Conservation (phyloP, 2,329 filamentous ascomycete species). For the Ophiocordyceps polyrhachis-furcata region DNA sequence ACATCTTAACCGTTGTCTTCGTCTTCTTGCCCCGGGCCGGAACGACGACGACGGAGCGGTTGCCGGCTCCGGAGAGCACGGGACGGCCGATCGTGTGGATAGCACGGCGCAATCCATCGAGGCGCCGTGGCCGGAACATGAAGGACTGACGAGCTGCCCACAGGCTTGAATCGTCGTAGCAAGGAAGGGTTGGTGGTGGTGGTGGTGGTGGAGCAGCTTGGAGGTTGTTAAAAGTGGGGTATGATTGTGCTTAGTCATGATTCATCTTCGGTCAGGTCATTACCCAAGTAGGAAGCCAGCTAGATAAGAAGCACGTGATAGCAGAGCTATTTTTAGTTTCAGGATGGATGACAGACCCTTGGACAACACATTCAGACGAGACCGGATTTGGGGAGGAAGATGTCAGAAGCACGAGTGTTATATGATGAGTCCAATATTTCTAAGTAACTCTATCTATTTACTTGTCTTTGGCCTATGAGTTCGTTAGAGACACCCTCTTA, state of each 20-base stretch:
- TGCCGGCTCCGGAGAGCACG: too few species aligned
- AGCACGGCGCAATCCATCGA: not conserved
- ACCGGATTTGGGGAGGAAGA: too few species aligned
- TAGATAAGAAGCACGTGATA: not conserved
- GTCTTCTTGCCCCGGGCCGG: slow-evolving; percentile 32
- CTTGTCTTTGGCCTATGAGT: too few species aligned
- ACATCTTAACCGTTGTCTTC: slow-evolving; percentile 31
- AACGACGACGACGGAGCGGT: not conserved
- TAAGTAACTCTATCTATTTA: too few species aligned
- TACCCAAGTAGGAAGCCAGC: not conserved
- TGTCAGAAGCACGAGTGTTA: too few species aligned
- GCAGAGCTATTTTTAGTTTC: too few species aligned
- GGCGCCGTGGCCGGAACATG: slow-evolving; percentile 5
- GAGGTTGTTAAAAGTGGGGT: not conserved
- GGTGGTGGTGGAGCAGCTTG: not conserved
- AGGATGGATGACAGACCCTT: not conserved
- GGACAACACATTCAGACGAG: too few species aligned
- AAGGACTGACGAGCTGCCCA: not conserved
- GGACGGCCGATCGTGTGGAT: too few species aligned
- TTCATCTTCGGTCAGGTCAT: not conserved
- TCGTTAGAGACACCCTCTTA: too few species aligned
- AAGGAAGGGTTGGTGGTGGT: not conserved
- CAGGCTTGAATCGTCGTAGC: not conserved
- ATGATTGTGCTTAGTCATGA: not conserved
- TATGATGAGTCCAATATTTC: too few species aligned